These are phyloP conservation scores for Xylaria sp. DNA, from an alignment of 2,329 filamentous ascomycete species.

Conservation along the genomic window DNA sequence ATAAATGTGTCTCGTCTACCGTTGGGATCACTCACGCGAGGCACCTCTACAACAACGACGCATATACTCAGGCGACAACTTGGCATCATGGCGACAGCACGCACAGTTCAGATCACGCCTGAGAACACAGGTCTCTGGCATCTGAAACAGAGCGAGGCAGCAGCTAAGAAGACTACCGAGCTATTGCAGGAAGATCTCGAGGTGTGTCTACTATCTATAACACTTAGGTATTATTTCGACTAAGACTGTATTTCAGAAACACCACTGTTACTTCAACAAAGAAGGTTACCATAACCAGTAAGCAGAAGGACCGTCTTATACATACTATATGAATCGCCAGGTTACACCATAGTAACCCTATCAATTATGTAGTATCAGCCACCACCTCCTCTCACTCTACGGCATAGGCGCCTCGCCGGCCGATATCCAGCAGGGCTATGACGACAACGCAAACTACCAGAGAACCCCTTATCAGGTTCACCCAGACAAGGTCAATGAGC, in stretches of 20 bases:
- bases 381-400: conserved; percentile 81
- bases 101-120: conserved; percentile 60
- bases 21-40: conserved; percentile 18
- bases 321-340: neutral
- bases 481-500: conserved; percentile 61
- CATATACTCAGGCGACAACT: conserved; percentile 22
- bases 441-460: conserved; percentile 75
- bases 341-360: conserved; percentile 25
- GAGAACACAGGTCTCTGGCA: conserved; percentile 63
- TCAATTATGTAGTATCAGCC: conserved; percentile 66
- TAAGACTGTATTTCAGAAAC: conserved; percentile 51
- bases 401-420: conserved; percentile 74
- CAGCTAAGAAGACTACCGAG: conserved; percentile 71
- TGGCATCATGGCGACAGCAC: conserved; percentile 59
- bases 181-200: conserved; percentile 82
- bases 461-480: conserved; percentile 59
- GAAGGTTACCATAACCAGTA: conserved; percentile 85
- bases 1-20: neutral
- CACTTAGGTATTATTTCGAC: neutral
- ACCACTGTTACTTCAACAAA: conserved; percentile 85
- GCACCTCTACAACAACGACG: conserved; percentile 13
- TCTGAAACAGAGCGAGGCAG: conserved; percentile 63
- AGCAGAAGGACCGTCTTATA: conserved; percentile 27
- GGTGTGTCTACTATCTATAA: conserved; percentile 47
- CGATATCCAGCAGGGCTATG: conserved; percentile 72